Conservation (phyloP, 257 asterid species). For the Ligustrum vulgare region DNA sequence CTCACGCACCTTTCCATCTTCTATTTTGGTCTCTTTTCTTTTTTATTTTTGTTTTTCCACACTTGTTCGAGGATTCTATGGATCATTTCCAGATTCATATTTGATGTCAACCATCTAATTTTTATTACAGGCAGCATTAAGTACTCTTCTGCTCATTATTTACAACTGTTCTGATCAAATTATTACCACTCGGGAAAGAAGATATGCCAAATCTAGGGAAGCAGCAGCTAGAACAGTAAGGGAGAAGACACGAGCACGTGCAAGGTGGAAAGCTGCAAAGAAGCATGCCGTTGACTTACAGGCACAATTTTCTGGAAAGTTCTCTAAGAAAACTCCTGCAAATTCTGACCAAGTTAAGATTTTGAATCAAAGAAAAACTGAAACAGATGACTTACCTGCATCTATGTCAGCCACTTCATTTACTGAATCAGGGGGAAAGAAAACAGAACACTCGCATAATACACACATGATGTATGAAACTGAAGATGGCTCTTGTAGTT, state of each 20-base stretch:
- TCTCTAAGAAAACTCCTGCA: constrained; percentile 46
- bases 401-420: constrained; percentile 22
- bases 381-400: constrained; percentile 16
- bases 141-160: constrained; percentile 73
- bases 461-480: constrained; percentile 19
- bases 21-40: not conserved
- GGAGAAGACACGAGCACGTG: constrained; percentile 79
- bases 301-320: constrained; percentile 70
- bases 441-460: constrained; percentile 22
- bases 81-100: not conserved
- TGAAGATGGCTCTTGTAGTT: constrained; percentile 22
- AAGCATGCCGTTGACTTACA: constrained; percentile 68
- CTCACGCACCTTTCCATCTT: too few relatives aligned
- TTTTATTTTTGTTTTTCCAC: constrained; percentile 2
- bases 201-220: constrained; percentile 83
- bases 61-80: not conserved
- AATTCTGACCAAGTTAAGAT: constrained; percentile 42
- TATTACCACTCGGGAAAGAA: constrained; percentile 74
- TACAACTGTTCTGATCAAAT: constrained; percentile 92
- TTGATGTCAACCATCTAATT: not conserved
- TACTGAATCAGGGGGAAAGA: constrained; percentile 24
- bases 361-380: constrained; percentile 29
- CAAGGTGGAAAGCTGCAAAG: constrained; percentile 80
- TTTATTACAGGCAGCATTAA: constrained; percentile 68
- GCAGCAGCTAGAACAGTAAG: constrained; percentile 84